A percentile compares a stretch with the other conserved stretches of the same genome.
Conservation (phyloP, 2,329 filamentous ascomycete species). For the Ilyonectria mors-panacis region DNA sequence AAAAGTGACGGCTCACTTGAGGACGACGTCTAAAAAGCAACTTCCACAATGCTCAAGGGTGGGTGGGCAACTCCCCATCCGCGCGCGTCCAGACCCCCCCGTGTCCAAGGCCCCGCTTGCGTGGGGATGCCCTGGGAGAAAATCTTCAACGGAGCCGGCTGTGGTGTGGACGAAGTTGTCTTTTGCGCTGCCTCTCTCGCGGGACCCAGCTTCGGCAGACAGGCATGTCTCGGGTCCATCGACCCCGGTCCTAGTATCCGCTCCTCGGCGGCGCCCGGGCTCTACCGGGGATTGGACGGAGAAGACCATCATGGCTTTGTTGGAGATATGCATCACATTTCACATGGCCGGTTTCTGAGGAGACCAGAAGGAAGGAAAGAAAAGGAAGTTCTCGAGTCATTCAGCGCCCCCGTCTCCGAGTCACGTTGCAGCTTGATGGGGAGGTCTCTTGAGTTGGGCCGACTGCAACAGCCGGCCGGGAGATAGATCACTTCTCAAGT, state of each 20-base stretch:
- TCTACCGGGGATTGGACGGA: conserved; percentile 17
- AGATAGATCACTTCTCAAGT: conserved; percentile 25
- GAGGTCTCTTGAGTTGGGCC: neutral
- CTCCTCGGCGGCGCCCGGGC: conserved; percentile 36
- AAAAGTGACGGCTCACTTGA: conserved; percentile 44
- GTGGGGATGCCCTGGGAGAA: conserved; percentile 28
- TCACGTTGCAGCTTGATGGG: conserved; percentile 24
- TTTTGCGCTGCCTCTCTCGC: conserved; percentile 6
- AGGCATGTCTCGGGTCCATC: conserved; percentile 22
- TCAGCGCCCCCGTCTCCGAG: conserved; percentile 18
- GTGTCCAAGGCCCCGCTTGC: conserved; percentile 26
- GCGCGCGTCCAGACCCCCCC: conserved; percentile 29
- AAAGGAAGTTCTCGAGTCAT: conserved; percentile 14
- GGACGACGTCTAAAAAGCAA: conserved; percentile 26
- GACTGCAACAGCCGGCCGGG: conserved; percentile 3
- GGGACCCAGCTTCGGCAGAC: conserved; percentile 28
- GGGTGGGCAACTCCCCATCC: conserved; percentile 27
- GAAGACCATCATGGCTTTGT: conserved; percentile 1
- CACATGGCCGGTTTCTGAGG: conserved; percentile 25
- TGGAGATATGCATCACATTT: conserved; percentile 27
- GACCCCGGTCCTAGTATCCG: conserved; percentile 35
- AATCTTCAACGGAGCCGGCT: conserved; percentile 20
- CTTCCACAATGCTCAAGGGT: conserved; percentile 20
- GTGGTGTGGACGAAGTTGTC: conserved; percentile 13
- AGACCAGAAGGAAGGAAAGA: conserved; percentile 15